Base-by-base conservation (phyloP, 75 land plant species). In the Selaginella tamariscina region DNA sequence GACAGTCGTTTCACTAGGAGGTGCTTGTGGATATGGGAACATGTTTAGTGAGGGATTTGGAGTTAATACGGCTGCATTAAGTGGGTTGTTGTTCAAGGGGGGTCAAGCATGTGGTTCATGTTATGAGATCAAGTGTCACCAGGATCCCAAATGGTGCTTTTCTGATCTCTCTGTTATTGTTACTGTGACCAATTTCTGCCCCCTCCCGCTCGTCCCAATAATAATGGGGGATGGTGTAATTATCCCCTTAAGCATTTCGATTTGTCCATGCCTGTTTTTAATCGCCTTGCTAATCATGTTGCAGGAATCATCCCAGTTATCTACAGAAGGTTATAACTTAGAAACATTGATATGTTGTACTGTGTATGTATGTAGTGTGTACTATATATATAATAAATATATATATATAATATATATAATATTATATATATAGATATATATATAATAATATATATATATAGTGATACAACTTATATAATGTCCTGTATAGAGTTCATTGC, bases 11-110 rank as follows among this genome's bases (percentile, higher is more conserved):
- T n/a, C n/a, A n/a, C n/a, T n/a, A 85, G 87, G 85, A 0, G 87
- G 87, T 1, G 87, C 85, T 9, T 85, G 87, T 55, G 87, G 87
- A 30, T 82, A 84, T 63, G 86, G 85, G 11, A 84, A 84, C 31
- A 74, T 82, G 21, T 84, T 79, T 79, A 76, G 79, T 66, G 79
- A 82, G 56, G 86, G 86, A 2, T 84, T 82, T 69, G 86, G 86
- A 1, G 78, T 76, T 21, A 67, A 79, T 65, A 82, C 86, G 54
- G 85, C 82, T 29, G 86, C 86, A 8, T 70, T 84, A 29, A 84
- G 86, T 77, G 79, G 81, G 20, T 81, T 84, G n/a, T 74, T 84
- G 31, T 84, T 84, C 85, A 82, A 84, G 74, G 54, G 69, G n/a
- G 86, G 86, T 32, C 59, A 69, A 30, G 77, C 79, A 77, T 84